Conservation (phyloP, 2,329 filamentous ascomycete species). For the Hymenoscyphus occultus region DNA sequence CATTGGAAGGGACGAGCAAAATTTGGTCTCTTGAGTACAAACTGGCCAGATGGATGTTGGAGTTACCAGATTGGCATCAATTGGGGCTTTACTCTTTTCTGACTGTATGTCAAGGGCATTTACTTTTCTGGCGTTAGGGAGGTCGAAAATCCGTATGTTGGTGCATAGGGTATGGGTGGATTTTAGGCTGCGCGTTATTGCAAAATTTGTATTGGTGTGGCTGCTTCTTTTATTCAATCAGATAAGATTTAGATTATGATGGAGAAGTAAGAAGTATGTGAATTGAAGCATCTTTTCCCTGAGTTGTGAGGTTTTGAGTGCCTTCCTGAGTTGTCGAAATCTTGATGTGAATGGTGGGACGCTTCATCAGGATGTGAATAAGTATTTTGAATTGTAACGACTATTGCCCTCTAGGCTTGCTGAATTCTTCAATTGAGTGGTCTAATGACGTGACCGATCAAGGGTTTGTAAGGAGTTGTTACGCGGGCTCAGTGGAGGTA, state of each 20-base stretch:
- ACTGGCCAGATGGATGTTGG: not conserved
- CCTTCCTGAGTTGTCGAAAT: too few species aligned
- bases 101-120: not conserved
- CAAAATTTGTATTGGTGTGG: not conserved
- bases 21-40: not conserved
- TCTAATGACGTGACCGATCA: too few species aligned
- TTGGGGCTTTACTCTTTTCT: not conserved
- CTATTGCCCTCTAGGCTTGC: too few species aligned
- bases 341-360: too few species aligned
- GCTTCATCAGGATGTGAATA: too few species aligned
- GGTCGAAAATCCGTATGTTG: not conserved
- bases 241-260: not conserved
- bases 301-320: too few species aligned
- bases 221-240: not conserved
- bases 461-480: too few species aligned
- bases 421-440: not conserved
- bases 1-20: not conserved
- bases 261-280: not conserved
- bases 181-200: not conserved
- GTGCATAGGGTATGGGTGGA: not conserved
- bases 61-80: not conserved
- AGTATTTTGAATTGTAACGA: too few species aligned
- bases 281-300: too few species aligned
- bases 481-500: too few species aligned
- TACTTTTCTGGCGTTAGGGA: not conserved